Evolutionary conservation across 1,284 basidiomycete species (phyloP).

Genomic region (Trichosporon sp.): DNA sequence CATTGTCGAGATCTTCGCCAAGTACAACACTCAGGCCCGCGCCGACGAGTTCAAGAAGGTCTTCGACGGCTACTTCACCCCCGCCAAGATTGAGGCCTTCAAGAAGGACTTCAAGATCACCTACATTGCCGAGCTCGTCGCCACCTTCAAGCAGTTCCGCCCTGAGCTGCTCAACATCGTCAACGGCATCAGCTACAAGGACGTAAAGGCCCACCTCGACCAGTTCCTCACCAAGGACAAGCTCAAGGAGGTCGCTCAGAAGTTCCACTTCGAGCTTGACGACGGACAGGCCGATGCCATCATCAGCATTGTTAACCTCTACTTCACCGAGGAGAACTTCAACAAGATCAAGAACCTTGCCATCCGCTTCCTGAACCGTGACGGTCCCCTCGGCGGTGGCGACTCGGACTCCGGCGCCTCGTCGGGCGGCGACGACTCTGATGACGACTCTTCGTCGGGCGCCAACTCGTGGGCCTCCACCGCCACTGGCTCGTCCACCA

Average conservation of each 20-base stretch:
- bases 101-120: background rate
- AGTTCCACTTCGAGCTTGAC: background rate
- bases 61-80: conserved; percentile 1
- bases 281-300: background rate
- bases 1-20: background rate
- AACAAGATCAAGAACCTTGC: background rate
- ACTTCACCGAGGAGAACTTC: conserved; percentile 3
- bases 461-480: background rate
- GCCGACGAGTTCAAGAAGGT: conserved; percentile 2
- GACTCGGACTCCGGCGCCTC: background rate
- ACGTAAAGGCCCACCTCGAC: background rate
- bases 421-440: background rate
- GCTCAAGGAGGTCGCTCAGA: background rate
- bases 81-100: background rate
- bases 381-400: background rate
- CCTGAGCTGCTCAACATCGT: background rate
- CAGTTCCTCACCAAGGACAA: background rate
- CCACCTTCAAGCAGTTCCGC: background rate
- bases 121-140: background rate
- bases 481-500: background rate
- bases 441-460: background rate
- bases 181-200: background rate
- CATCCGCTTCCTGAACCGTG: background rate
- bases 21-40: background rate
- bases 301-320: background rate